Percentiles rank a stretch among this genome's conserved stretches.
phyloP scores from a whole-genome alignment of 306 rosid species.

The Lathyrus tuberosus region DNA sequence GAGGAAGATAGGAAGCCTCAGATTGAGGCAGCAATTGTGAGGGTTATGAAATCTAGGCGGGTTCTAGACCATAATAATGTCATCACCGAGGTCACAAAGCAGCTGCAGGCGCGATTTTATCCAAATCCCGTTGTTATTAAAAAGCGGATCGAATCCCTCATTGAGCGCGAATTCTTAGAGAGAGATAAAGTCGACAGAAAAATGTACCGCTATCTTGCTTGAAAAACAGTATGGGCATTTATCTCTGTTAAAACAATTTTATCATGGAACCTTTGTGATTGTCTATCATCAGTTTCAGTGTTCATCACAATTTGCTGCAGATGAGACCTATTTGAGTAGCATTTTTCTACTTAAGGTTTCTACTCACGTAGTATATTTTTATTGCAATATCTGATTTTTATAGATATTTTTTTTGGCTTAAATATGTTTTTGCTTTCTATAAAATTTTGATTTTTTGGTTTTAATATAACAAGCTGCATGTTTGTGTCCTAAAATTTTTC shows the following conservation, averaged over 20 bases:
- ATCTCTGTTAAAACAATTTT: conserved; percentile 27
- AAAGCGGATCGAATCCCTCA: conserved; percentile 62
- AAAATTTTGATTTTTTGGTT: no score
- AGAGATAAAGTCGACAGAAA: conserved; percentile 60
- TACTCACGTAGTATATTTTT: no score
- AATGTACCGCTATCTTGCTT: conserved; percentile 61
- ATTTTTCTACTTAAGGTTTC: background rate
- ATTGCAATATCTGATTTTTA: no score
- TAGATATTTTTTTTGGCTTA: no score
- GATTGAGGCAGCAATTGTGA: conserved; percentile 64
- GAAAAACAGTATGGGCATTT: conserved; percentile 39
- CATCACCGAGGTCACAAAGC: conserved; percentile 64
- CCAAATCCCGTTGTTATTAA: conserved; percentile 59
- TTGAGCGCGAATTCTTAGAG: conserved; percentile 62
- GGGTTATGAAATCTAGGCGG: conserved; percentile 60
- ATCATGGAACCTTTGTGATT: conserved; percentile 37
- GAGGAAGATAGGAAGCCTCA: conserved; percentile 67
- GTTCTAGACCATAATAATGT: conserved; percentile 57
- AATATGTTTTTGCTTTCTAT: no score
- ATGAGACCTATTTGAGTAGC: conserved; percentile 4
- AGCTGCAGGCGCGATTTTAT: conserved; percentile 58
- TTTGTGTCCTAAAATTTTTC: no score
- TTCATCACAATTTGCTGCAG: conserved; percentile 40
- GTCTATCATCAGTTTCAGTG: conserved; percentile 40
- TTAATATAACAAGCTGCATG: no score